These are phyloP conservation scores for Crotalaria pallida DNA, from an alignment of 306 rosid genomes.

Conservation along the genomic window DNA sequence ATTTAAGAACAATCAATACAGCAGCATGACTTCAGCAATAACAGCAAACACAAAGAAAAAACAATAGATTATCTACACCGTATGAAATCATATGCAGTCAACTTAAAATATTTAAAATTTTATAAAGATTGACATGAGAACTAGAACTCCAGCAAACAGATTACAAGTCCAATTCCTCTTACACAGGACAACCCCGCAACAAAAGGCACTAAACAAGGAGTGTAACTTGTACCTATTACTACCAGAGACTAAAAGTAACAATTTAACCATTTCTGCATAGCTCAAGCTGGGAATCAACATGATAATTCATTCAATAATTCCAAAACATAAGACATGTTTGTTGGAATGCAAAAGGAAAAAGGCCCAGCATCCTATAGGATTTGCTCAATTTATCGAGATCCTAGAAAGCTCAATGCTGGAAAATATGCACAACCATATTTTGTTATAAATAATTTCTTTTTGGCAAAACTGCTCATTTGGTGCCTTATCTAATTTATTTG, in stretches of 20 bases:
- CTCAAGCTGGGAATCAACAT: not conserved
- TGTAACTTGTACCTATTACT: not conserved
- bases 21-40: not conserved
- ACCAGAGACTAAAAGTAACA: not conserved
- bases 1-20: slow-evolving; percentile 6
- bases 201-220: not conserved
- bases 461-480: no score
- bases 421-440: not conserved
- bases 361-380: not conserved
- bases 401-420: not conserved
- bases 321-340: not conserved
- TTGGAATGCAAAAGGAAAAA: not conserved
- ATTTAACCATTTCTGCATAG: not conserved
- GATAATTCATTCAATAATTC: not conserved
- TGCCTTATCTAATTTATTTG: no score
- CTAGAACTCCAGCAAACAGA: not conserved
- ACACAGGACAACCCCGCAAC: not conserved
- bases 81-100: not conserved
- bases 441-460: not conserved
- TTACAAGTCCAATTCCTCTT: not conserved
- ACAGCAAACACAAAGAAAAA: not conserved
- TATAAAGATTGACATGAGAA: not conserved
- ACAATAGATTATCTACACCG: not conserved
- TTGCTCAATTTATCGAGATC: not conserved
- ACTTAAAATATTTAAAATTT: not conserved